Percentiles rank a stretch among this genome's conserved stretches.
Conservation (phyloP, 2,329 filamentous ascomycete genomes). For the Chrysoporthe cubensis region DNA sequence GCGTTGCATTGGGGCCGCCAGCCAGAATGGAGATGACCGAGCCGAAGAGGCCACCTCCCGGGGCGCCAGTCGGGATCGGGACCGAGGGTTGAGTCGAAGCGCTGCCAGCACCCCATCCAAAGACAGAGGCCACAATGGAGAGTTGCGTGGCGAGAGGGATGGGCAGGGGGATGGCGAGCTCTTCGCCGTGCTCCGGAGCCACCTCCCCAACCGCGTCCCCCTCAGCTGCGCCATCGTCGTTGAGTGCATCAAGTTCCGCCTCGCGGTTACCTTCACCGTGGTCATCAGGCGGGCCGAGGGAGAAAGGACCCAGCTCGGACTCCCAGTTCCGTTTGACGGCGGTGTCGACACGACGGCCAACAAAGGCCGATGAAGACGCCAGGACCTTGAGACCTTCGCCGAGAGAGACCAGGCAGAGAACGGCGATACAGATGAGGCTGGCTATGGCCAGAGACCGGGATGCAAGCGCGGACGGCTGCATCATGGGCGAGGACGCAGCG, state of each 20-base stretch:
- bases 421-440: slow-evolving; percentile 8
- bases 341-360: neutral
- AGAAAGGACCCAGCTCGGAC: slow-evolving; percentile 23
- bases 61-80: neutral
- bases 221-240: neutral
- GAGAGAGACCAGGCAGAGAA: slow-evolving; percentile 23
- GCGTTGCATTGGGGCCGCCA: slow-evolving; percentile 14
- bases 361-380: slow-evolving; percentile 5
- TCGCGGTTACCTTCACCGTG: neutral
- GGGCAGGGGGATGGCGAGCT: slow-evolving; percentile 15
- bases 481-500: slow-evolving; percentile 11
- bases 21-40: slow-evolving; percentile 27
- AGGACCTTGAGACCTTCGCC: slow-evolving; percentile 20
- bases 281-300: slow-evolving; percentile 2
- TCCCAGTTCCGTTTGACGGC: slow-evolving; percentile 22
- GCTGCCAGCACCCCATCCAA: slow-evolving; percentile 14
- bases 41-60: slow-evolving; percentile 19
- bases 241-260: neutral
- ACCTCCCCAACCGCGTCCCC: neutral
- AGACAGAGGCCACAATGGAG: slow-evolving; percentile 20
- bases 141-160: slow-evolving; percentile 8
- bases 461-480: slow-evolving; percentile 22
- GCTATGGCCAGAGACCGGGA: slow-evolving; percentile 18
- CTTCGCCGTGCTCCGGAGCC: neutral
- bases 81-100: slow-evolving; percentile 7